Conservation (phyloP, 768 basidiomycete genomes). For the Cystobasidium tubakii region DNA sequence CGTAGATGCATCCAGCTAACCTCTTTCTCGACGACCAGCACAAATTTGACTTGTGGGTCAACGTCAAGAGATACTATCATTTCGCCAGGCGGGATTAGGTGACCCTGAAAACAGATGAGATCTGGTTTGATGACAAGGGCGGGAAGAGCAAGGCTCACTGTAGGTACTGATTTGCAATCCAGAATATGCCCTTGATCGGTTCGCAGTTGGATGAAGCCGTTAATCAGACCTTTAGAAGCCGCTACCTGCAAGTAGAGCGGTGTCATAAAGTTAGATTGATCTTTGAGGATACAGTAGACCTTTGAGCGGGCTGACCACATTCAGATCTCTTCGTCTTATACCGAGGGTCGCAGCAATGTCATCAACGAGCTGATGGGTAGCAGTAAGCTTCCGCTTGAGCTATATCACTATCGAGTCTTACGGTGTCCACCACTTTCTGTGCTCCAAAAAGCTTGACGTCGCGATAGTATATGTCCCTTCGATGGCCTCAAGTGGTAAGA, state of each 20-base stretch:
- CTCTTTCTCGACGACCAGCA: conserved; percentile 91
- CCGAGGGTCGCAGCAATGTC: conserved; percentile 78
- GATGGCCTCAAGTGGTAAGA: background rate
- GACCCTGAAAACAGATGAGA: conserved; percentile 48
- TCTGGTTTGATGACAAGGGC: background rate
- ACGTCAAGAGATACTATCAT: conserved; percentile 63
- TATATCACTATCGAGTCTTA: background rate
- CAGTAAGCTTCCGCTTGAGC: background rate
- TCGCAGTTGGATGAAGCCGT: conserved; percentile 60
- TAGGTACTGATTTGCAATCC: background rate
- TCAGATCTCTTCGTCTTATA: conserved; percentile 67
- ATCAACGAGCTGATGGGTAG: conserved; percentile 65
- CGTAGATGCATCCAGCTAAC: conserved; percentile 50
- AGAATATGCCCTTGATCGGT: conserved; percentile 25
- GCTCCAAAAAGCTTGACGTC: conserved; percentile 1
- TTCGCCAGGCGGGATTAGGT: conserved; percentile 70
- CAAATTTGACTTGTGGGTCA: conserved; percentile 59
- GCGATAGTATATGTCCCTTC: conserved; percentile 30
- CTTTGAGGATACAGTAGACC: background rate
- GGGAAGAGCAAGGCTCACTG: background rate
- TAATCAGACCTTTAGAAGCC: conserved; percentile 79
- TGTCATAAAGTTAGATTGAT: background rate
- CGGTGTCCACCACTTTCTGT: conserved; percentile 12
- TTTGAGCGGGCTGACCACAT: conserved; percentile 58
- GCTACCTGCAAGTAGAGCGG: conserved; percentile 60